Evolutionary conservation across 2,329 filamentous ascomycete species (phyloP).

Genomic region (Sporothrix luriei): DNA sequence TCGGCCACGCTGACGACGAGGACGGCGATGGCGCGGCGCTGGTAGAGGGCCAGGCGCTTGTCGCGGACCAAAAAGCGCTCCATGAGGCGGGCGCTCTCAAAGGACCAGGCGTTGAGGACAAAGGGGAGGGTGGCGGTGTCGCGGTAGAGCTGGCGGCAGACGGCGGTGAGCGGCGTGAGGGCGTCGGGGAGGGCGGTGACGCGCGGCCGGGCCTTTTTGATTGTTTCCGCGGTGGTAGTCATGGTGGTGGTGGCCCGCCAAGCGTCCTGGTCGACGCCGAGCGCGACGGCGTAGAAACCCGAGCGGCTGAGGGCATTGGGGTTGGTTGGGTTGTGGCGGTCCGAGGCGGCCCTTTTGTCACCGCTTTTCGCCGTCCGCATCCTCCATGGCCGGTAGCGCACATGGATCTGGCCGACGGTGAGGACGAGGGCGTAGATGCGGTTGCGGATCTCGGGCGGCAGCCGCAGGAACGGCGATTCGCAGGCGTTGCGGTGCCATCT

Average conservation of each 20-base stretch:
- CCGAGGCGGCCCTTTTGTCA: conserved; percentile 8
- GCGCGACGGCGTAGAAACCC: conserved; percentile 42
- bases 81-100: conserved; percentile 42
- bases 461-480: conserved; percentile 41
- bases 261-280: conserved; percentile 40
- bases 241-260: conserved; percentile 34
- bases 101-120: conserved; percentile 44
- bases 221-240: background rate
- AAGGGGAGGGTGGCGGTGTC: conserved; percentile 45
- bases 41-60: conserved; percentile 39
- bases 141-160: conserved; percentile 46
- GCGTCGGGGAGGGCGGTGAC: conserved; percentile 31
- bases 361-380: conserved; percentile 30
- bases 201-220: background rate
- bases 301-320: background rate
- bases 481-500: conserved; percentile 40
- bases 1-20: conserved; percentile 41
- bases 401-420: conserved; percentile 43
- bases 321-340: background rate
- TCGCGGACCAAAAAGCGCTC: conserved; percentile 44
- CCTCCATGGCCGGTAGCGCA: conserved; percentile 41
- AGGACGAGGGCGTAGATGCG: conserved; percentile 44
- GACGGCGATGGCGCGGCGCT: conserved; percentile 42
- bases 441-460: conserved; percentile 44
- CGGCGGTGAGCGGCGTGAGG: conserved; percentile 42